These are phyloP conservation scores for Xylariales sp. DNA, from an alignment of 2,329 filamentous ascomycete species.

Conservation along the genomic window DNA sequence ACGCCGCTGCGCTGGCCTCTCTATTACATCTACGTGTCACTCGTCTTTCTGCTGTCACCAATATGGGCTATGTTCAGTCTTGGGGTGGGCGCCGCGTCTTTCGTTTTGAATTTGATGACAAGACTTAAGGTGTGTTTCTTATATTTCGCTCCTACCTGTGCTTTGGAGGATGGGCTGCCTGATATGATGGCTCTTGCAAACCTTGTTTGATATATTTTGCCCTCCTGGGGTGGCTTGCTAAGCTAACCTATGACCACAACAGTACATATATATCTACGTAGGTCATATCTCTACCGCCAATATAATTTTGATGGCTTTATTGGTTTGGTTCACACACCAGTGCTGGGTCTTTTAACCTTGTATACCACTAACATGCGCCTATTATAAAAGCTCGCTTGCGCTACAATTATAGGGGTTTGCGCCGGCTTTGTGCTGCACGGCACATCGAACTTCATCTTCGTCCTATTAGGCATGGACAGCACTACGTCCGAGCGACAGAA, in stretches of 20 bases:
- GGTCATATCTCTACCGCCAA: conserved; percentile 28
- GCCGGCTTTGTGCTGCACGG: conserved; percentile 45
- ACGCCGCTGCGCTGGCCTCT: conserved; percentile 48
- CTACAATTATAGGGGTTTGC: conserved; percentile 47
- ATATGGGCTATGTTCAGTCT: conserved; percentile 41
- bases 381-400: conserved; percentile 46
- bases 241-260: conserved; percentile 21
- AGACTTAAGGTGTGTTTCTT: conserved; percentile 47
- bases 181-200: too few relatives aligned
- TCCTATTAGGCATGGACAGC: conserved; percentile 47
- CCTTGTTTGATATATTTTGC: background rate
- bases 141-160: background rate
- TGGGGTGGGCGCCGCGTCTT: conserved; percentile 31
- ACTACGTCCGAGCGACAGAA: conserved; percentile 34
- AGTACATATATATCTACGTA: conserved; percentile 52
- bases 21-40: conserved; percentile 41
- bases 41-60: conserved; percentile 48
- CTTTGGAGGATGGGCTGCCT: too few relatives aligned
- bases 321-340: background rate
- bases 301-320: background rate
- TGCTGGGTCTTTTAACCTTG: background rate
- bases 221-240: background rate
- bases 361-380: conserved; percentile 27
- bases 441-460: conserved; percentile 46
- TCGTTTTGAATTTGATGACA: conserved; percentile 39